Conservation (phyloP, 83 land plant genomes). For the Diphasiastrum complanatum region DNA sequence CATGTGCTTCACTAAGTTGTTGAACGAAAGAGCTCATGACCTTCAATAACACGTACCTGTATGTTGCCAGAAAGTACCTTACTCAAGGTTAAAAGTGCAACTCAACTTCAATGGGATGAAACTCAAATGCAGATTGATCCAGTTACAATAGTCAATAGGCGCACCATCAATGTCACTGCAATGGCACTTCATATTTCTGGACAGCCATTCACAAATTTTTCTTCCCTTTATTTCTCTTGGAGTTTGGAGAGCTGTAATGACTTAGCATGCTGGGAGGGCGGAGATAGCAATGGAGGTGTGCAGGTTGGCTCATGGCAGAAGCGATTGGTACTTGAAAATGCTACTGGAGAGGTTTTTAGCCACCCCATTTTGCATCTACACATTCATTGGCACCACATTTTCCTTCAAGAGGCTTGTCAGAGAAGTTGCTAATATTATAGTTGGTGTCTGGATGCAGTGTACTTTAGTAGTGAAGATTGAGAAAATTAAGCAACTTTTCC, state of each 20-base stretch:
- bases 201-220: conserved; percentile 36
- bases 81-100: conserved; percentile 15
- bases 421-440: no score
- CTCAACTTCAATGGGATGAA: conserved; percentile 27
- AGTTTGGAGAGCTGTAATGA: conserved; percentile 15
- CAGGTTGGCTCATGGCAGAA: conserved; percentile 23
- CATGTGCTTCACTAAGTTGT: background rate
- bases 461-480: no score
- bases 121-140: conserved; percentile 12
- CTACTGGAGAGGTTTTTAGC: conserved; percentile 32
- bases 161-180: conserved; percentile 31
- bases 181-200: conserved; percentile 24
- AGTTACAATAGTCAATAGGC: conserved; percentile 30
- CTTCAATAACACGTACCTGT: conserved; percentile 3
- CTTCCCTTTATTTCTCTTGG: conserved; percentile 30
- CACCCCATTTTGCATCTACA: no score
- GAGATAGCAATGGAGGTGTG: background rate
- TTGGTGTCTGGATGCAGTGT: no score
- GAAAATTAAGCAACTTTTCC: no score
- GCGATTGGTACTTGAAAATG: conserved; percentile 23
- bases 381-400: no score
- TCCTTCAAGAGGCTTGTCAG: no score
- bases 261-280: conserved; percentile 30
- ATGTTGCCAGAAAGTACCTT: conserved; percentile 17
- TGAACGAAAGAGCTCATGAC: background rate